Evolutionary conservation across 2,329 filamentous ascomycete genomes (phyloP).

Genomic region (Cladosporium sp.): DNA sequence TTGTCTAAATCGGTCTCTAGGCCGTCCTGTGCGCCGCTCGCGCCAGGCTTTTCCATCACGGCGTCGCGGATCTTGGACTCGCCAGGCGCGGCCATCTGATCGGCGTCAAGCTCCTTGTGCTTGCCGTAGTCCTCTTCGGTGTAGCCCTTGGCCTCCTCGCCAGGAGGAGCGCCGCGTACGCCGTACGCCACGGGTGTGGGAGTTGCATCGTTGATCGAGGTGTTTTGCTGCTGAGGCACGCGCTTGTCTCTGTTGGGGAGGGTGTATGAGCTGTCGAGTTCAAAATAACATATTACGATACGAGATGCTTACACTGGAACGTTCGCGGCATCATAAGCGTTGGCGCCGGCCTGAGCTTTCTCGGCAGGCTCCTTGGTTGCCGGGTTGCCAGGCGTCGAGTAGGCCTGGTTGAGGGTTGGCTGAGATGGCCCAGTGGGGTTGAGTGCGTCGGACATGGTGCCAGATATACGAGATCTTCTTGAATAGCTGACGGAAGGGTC

Average conservation of each 20-base stretch:
- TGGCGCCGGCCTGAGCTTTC: conserved; percentile 25
- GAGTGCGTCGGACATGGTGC: conserved; percentile 34
- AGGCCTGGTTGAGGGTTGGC: conserved; percentile 39
- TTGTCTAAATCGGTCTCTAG: conserved; percentile 42
- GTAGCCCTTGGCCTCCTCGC: conserved; percentile 38
- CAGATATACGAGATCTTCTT: background rate
- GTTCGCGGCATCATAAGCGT: conserved; percentile 17
- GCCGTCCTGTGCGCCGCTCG: conserved; percentile 32
- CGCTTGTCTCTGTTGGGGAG: conserved; percentile 26
- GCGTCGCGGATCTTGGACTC: conserved; percentile 40
- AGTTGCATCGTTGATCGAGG: conserved; percentile 30
- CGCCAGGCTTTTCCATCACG: conserved; percentile 34
- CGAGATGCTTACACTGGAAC: conserved; percentile 8
- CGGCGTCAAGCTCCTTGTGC: conserved; percentile 41
- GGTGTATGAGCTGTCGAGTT: conserved; percentile 12
- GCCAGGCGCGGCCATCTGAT: conserved; percentile 44
- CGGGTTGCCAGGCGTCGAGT: conserved; percentile 43
- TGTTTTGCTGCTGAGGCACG: conserved; percentile 33
- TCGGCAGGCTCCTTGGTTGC: conserved; percentile 38
- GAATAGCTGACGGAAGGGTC: too few relatives aligned
- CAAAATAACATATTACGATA: background rate
- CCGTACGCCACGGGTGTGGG: conserved; percentile 36
- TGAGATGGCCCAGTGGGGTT: conserved; percentile 39
- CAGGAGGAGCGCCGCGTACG: conserved; percentile 38
- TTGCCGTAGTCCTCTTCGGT: conserved; percentile 37